These are phyloP conservation scores for Echium plantagineum DNA, from an alignment of 257 asterid species.

Conservation along the genomic window DNA sequence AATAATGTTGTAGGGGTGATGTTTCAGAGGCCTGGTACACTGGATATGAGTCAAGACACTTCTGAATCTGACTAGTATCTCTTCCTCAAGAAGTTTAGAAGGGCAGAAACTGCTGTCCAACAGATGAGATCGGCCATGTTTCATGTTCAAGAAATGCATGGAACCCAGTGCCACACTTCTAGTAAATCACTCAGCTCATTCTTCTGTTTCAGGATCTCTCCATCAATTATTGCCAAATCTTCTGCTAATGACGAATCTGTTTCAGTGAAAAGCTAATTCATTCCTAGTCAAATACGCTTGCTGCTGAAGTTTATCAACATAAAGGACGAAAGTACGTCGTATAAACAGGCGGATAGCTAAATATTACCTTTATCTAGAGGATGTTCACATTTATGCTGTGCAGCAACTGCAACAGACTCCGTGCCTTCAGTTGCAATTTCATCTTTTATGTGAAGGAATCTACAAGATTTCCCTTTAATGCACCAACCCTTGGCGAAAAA, in stretches of 20 bases:
- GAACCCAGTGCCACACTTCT: constrained; percentile 14
- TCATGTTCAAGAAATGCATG: constrained; percentile 13
- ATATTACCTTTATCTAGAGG: constrained; percentile 43
- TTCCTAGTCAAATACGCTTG: constrained; percentile 13
- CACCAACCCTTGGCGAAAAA: constrained; percentile 93
- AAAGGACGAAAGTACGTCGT: constrained; percentile 3
- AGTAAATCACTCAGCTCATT: constrained; percentile 19
- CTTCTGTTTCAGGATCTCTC: constrained; percentile 25
- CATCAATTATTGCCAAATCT: constrained; percentile 24
- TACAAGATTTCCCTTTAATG: constrained; percentile 70
- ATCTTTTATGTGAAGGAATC: constrained; percentile 59
- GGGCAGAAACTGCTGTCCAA: constrained; percentile 22
- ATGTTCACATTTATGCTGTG: constrained; percentile 21
- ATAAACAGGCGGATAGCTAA: constrained; percentile 12
- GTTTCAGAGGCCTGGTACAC: constrained; percentile 31
- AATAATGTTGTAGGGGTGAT: constrained; percentile 28
- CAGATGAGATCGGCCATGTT: constrained; percentile 15
- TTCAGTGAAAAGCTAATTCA: constrained; percentile 21
- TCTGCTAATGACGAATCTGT: constrained; percentile 34
- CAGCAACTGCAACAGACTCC: constrained; percentile 33
- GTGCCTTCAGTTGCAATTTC: constrained; percentile 10
- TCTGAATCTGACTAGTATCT: constrained; percentile 23
- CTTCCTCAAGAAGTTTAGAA: constrained; percentile 37
- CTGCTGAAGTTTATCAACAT: constrained; percentile 12
- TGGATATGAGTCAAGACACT: constrained; percentile 21